A percentile compares a stretch with the other conserved stretches of the same genome.
These are phyloP conservation scores for Xerocomus potaroensis DNA, from an alignment of 768 basidiomycete species.

Conservation along the genomic window DNA sequence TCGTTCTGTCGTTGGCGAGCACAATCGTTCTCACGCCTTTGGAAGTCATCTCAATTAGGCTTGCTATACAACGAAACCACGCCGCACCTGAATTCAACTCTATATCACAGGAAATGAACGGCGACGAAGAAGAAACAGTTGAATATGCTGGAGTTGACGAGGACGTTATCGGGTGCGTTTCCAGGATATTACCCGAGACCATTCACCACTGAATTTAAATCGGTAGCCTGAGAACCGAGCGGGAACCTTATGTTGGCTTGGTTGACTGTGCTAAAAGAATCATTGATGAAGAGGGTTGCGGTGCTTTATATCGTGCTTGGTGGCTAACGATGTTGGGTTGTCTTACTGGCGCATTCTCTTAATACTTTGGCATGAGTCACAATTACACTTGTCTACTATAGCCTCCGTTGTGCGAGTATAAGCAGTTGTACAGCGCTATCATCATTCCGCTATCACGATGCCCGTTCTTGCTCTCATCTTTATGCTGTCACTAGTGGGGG, in stretches of 20 bases:
- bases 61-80: constrained; percentile 84
- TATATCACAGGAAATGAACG: constrained; percentile 67
- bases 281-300: constrained; percentile 72
- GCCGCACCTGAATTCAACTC: constrained; percentile 71
- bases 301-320: constrained; percentile 77
- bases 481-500: constrained; percentile 33
- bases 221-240: constrained; percentile 64
- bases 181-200: neutral
- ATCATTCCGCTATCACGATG: neutral
- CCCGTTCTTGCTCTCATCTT: neutral
- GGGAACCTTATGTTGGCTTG: constrained; percentile 73
- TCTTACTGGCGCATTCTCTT: constrained; percentile 46
- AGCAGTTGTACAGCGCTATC: no score
- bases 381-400: no score
- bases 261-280: constrained; percentile 75
- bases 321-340: constrained; percentile 74
- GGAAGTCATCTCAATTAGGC: constrained; percentile 73
- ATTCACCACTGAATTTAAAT: neutral
- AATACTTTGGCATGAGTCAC: no score
- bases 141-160: constrained; percentile 71
- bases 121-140: constrained; percentile 51
- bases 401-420: no score
- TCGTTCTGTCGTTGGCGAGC: constrained; percentile 52
- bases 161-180: constrained; percentile 76
- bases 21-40: constrained; percentile 64